Conservation (phyloP, 2,329 filamentous ascomycete genomes). For the Colletotrichum falcatum region DNA sequence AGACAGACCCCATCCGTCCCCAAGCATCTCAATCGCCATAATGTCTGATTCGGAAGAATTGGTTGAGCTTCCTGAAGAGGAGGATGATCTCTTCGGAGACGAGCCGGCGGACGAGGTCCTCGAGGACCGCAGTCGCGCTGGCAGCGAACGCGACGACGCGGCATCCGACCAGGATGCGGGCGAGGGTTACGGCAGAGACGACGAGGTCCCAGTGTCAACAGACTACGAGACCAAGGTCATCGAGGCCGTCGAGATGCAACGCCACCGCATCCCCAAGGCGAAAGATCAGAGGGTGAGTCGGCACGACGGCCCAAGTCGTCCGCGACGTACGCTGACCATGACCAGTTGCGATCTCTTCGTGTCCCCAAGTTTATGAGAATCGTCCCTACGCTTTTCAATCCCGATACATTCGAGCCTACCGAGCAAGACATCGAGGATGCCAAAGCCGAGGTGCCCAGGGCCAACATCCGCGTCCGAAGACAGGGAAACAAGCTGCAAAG, state of each 20-base stretch:
- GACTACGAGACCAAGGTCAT: constrained; percentile 65
- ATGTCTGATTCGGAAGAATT: constrained; percentile 71
- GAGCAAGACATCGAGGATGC: constrained; percentile 66
- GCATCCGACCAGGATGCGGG: constrained; percentile 63
- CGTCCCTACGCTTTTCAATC: constrained; percentile 74
- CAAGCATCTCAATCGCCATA: constrained; percentile 19
- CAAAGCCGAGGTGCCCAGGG: constrained; percentile 67
- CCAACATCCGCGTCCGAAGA: constrained; percentile 76
- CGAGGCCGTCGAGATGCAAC: constrained; percentile 73
- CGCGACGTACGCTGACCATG: constrained; percentile 14
- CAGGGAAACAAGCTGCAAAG: constrained; percentile 77
- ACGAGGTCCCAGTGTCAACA: constrained; percentile 51
- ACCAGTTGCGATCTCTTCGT: constrained; percentile 76
- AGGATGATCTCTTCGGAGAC: constrained; percentile 73
- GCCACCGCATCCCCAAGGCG: constrained; percentile 78
- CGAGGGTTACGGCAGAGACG: constrained; percentile 58
- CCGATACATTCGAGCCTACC: constrained; percentile 73
- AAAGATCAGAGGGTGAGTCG: constrained; percentile 75
- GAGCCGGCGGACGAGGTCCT: constrained; percentile 69
- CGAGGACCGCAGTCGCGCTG: constrained; percentile 67
- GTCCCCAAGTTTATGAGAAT: constrained; percentile 80
- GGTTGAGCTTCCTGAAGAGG: constrained; percentile 62
- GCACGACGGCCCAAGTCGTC: not conserved
- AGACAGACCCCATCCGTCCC: not conserved
- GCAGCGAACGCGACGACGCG: constrained; percentile 71